These are phyloP conservation scores for Blastobotrys attinorum DNA, from an alignment of 805 yeast genomes.

Conservation along the genomic window DNA sequence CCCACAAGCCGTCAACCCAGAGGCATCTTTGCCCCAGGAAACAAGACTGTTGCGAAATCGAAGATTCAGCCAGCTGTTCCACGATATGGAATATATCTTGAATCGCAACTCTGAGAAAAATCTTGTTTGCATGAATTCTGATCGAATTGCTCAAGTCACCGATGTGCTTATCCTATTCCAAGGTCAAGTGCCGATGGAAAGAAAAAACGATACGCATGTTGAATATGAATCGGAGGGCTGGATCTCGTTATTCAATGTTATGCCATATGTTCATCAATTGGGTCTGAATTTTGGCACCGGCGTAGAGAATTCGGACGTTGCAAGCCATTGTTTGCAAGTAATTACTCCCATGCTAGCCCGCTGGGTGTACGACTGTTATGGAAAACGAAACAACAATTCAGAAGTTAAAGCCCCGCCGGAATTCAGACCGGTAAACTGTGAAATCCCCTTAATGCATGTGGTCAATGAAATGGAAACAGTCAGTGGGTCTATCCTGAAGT, in stretches of 20 bases:
- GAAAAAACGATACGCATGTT: conserved; percentile 76
- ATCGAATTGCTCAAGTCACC: conserved; percentile 50
- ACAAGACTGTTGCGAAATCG: conserved; percentile 53
- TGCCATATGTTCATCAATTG: conserved; percentile 56
- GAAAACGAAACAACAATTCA: conserved; percentile 13
- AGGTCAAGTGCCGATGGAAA: conserved; percentile 62
- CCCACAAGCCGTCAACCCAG: conserved; percentile 35
- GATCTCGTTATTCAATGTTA: conserved; percentile 58
- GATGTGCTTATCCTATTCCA: conserved; percentile 65
- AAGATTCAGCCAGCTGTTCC: conserved; percentile 69
- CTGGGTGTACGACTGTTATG: conserved; percentile 23
- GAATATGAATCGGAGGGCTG: conserved; percentile 88
- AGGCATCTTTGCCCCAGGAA: conserved; percentile 20
- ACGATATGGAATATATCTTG: conserved; percentile 70
- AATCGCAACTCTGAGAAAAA: conserved; percentile 56
- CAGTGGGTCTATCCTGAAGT: conserved; percentile 28
- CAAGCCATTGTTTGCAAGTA: conserved; percentile 10
- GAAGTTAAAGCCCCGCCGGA: conserved; percentile 19
- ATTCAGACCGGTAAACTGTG: conserved; percentile 3
- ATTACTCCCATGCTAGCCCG: conserved; percentile 19
- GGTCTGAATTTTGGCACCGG: conserved; percentile 30
- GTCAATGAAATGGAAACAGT: conserved; percentile 16
- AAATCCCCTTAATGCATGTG: not conserved
- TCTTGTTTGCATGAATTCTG: conserved; percentile 36
- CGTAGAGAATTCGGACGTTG: conserved; percentile 11